Percentiles rank a stretch among this genome's conserved stretches.
Conservation (phyloP, 495 filamentous ascomycete species). For the Penicillium coprophilum region DNA sequence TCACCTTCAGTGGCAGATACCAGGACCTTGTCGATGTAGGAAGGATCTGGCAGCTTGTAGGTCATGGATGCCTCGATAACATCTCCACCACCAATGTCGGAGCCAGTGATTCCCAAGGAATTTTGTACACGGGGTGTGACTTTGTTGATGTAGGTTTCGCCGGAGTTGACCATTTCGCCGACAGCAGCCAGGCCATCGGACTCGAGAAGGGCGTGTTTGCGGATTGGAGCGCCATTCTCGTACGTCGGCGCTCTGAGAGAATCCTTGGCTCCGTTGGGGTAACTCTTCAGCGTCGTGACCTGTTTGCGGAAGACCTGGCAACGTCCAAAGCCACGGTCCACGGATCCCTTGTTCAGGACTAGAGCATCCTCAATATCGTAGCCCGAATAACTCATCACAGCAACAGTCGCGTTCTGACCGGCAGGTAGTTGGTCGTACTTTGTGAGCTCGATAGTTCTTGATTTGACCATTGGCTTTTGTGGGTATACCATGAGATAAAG, state of each 20-base stretch:
- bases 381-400: constrained; percentile 98
- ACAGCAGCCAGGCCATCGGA: constrained; percentile 80
- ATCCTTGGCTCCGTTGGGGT: constrained; percentile 77
- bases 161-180: constrained; percentile 67
- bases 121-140: constrained; percentile 71
- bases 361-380: constrained; percentile 99
- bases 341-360: constrained; percentile 92
- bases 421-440: constrained; percentile 98
- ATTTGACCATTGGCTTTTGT: constrained; percentile 96
- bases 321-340: constrained; percentile 90
- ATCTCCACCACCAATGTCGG: constrained; percentile 54
- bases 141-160: constrained; percentile 87
- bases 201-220: constrained; percentile 73
- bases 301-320: constrained; percentile 96
- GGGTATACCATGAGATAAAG: constrained; percentile 97
- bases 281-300: constrained; percentile 70
- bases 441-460: constrained; percentile 91
- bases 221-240: constrained; percentile 60
- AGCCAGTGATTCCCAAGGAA: constrained; percentile 58
- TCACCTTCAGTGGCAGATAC: constrained; percentile 81
- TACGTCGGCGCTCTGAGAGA: constrained; percentile 61
- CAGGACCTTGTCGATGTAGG: constrained; percentile 93
- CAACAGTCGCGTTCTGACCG: constrained; percentile 93
- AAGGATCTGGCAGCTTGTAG: constrained; percentile 80
- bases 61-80: constrained; percentile 66